Conservation (phyloP, 495 filamentous ascomycete species). For the Trichoderma parareesei region DNA sequence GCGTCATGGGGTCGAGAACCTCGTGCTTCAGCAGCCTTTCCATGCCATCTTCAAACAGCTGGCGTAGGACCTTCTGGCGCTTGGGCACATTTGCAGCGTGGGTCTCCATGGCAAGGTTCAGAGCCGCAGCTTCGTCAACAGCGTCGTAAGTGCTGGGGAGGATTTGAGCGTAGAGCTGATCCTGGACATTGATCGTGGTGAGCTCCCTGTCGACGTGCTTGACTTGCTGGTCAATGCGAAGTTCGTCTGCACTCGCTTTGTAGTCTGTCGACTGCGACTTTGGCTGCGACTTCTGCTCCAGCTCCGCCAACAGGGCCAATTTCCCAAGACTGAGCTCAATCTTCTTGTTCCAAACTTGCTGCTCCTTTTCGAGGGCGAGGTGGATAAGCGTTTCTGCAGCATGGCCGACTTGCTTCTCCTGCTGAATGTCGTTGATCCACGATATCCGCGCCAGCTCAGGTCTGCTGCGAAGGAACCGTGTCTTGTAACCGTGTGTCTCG, state of each 20-base stretch:
- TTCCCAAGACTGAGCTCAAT: constrained; percentile 85
- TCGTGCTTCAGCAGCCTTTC: constrained; percentile 57
- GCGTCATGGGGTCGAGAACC: constrained; percentile 53
- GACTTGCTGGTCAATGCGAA: constrained; percentile 26
- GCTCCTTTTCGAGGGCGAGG: constrained; percentile 57
- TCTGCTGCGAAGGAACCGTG: constrained; percentile 62
- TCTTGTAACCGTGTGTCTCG: constrained; percentile 57
- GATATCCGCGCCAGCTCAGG: constrained; percentile 64
- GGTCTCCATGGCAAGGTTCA: constrained; percentile 63
- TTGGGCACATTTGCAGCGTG: constrained; percentile 49
- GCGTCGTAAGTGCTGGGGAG: constrained; percentile 52
- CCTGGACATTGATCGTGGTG: constrained; percentile 63
- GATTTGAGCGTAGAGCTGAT: constrained; percentile 52
- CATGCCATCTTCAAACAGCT: constrained; percentile 58
- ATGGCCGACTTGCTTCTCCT: constrained; percentile 59
- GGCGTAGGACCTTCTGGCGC: constrained; percentile 53
- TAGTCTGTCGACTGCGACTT: constrained; percentile 19
- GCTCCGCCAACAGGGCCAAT: constrained; percentile 61
- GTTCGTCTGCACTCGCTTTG: constrained; percentile 19
- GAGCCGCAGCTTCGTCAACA: constrained; percentile 68
- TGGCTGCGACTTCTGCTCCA: constrained; percentile 27
- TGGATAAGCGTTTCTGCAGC: constrained; percentile 60
- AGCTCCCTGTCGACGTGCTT: constrained; percentile 51
- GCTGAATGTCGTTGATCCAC: constrained; percentile 87
- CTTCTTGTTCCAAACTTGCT: constrained; percentile 79